These are phyloP conservation scores for Neoarthrinium moseri DNA, from an alignment of 2,329 filamentous ascomycete species.

Conservation along the genomic window DNA sequence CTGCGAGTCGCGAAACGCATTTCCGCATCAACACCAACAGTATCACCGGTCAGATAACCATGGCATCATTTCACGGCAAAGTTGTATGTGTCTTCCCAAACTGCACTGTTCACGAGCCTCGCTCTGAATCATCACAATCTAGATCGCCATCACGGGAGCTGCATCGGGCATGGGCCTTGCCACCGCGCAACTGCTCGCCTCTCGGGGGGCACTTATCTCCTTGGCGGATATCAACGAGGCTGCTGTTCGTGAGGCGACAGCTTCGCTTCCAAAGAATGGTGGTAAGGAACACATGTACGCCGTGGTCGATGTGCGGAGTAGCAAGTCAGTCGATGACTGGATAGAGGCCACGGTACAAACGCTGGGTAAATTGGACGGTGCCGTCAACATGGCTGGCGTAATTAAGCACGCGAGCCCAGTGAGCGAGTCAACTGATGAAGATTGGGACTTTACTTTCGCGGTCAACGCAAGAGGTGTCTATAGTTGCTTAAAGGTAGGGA, in stretches of 20 bases:
- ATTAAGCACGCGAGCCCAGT: conserved; percentile 22
- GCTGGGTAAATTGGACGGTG: conserved; percentile 19
- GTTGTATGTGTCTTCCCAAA: neutral
- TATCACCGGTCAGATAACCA: no score
- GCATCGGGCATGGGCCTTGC: conserved; percentile 48
- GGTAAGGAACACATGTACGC: conserved; percentile 4
- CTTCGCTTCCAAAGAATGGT: neutral
- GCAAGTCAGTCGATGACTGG: conserved; percentile 32
- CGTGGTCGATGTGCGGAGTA: conserved; percentile 29
- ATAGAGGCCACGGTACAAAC: conserved; percentile 16
- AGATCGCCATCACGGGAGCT: conserved; percentile 46
- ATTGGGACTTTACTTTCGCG: conserved; percentile 25
- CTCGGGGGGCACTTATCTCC: conserved; percentile 42
- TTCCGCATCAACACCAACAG: no score
- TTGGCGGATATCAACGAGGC: conserved; percentile 43
- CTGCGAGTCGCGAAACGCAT: no score
- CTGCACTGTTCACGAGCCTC: neutral
- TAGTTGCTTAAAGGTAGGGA: neutral
- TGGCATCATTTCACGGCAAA: conserved; percentile 7
- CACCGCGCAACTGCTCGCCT: conserved; percentile 41
- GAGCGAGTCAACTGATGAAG: conserved; percentile 18
- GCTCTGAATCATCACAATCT: neutral
- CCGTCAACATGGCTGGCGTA: conserved; percentile 37
- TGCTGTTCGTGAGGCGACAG: conserved; percentile 27
- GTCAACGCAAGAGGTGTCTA: conserved; percentile 20